Base-by-base conservation (phyloP, 495 filamentous ascomycete genomes). In the Xylaria venustula region DNA sequence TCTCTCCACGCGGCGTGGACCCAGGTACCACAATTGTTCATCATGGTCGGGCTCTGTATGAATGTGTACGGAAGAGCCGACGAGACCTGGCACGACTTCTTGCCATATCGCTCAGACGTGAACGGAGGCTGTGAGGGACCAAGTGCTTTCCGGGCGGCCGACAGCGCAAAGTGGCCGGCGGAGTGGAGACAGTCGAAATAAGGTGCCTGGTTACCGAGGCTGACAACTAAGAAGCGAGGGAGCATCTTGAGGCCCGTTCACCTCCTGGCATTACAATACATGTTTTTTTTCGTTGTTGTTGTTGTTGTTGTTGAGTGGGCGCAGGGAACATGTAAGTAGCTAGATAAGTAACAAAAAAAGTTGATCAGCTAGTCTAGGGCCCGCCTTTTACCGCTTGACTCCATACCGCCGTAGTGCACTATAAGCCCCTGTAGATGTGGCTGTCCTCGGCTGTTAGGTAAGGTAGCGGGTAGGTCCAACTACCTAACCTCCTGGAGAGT, bases 141-240 rank as follows among this genome's bases (percentile, higher is more conserved):
- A 7, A 92, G 75, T 14, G 65, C 63, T 12, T 69, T 76, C 19
- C 70, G 74, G 7, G 90, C 63, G 7, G 82, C 77, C 28, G 79
- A 71, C 64, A 93, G 84, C 19, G 90, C 82, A 51, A 82, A 75
- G 75, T 95, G 90, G 53, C 91, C 92, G 34, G 90, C 88, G 57
- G 84, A 90, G 75, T 96, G 92, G 12, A 89, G 87, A n/a, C 89
- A 93, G 50, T 82, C 75, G 54, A 77, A 78, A 72, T 91, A 89
- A 28, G 80, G 75, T 15, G 78, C 69, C 49, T 74, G 72, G 61
- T 81, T 77, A 62, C 78, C 75, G 64, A 81, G 62, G 67, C 79
- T 75, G 65, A 82, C 44, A 53, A 82, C 54, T 73, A 89, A 58
- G 73, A 84, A 60, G 11, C 72, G 77, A 25, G 69, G 64, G 32